Evolutionary conservation across 305 asterid genomes (phyloP), one percentile per base, ranked within the genome.

Genomic region (Fraxinus sp.): DNA sequence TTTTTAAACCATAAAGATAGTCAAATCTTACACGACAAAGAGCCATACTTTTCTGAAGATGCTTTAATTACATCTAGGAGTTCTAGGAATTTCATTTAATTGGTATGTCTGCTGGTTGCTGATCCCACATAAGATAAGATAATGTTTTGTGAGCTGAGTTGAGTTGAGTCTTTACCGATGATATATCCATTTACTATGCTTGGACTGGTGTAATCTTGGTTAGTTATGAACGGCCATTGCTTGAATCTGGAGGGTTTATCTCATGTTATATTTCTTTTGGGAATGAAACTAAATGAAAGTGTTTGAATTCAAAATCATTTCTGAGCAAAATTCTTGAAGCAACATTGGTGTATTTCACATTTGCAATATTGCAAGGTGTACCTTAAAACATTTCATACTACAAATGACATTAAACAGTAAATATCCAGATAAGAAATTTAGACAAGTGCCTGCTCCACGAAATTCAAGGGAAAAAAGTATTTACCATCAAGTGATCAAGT

Each of bases 401-500:
- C 22, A 32, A 78, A 7, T 55, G 59, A 24, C 77, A 73, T 79
- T 78, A 30, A 39, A 52, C 80, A 76, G 37, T 66, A 73, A 83
- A 52, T 33, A 44, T 41, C 46, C 55, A 64, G 44, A 24, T 77
- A 35, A 76, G 16, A 59, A 78, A 68, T 78, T 36, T 3, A 83
- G 81, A 76, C 57, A 28, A 2, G 28, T 28, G 68, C 68, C 57
- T 26, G 77, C 33, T 32, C 11, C 74, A 80, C 2, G 64, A 84
- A 76, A 84, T 44, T 84, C 84, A 57, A 76, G 55, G 77, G 55
- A 35, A 83, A 44, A 59, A 22, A 5, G 71, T 5, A 33, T 87
- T 78, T 83, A 96, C 99, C 98, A 89, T 88, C 90, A 96, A 88
- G 85, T 96, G 89, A 89, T 96, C 98, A 82, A 96, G 97, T 88